Percentiles rank a stretch among this genome's conserved stretches.
Conservation (phyloP, 495 filamentous ascomycete genomes). For the Talaromyces borbonicus region DNA sequence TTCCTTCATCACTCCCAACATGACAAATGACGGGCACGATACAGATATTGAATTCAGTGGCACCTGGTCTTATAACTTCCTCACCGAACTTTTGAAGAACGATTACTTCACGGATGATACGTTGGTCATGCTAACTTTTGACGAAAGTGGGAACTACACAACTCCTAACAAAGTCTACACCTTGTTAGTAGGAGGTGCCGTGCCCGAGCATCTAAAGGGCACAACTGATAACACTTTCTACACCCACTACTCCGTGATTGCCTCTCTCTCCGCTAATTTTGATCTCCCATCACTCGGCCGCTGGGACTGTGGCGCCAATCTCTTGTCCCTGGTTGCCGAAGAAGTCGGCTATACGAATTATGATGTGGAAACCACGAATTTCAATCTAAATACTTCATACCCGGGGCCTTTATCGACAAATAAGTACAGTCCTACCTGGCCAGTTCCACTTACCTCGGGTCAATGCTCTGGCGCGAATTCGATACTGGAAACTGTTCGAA, state of each 20-base stretch:
- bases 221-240: slow-evolving; percentile 61
- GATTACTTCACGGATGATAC: slow-evolving; percentile 59
- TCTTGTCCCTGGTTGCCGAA: slow-evolving; percentile 51
- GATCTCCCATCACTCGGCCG: slow-evolving; percentile 55
- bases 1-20: slow-evolving; percentile 69
- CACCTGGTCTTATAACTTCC: slow-evolving; percentile 46
- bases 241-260: slow-evolving; percentile 60
- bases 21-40: slow-evolving; percentile 66
- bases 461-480: slow-evolving; percentile 36
- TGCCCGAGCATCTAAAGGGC: slow-evolving; percentile 47
- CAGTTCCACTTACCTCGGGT: slow-evolving; percentile 23
- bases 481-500: slow-evolving; percentile 31
- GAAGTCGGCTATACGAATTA: slow-evolving; percentile 46
- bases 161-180: slow-evolving; percentile 46
- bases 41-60: slow-evolving; percentile 50
- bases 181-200: slow-evolving; percentile 54
- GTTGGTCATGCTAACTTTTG: slow-evolving; percentile 57
- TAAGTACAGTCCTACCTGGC: slow-evolving; percentile 28
- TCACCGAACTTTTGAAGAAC: slow-evolving; percentile 53
- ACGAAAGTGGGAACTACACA: slow-evolving; percentile 51
- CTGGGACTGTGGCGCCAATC: slow-evolving; percentile 64
- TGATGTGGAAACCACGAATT: slow-evolving; percentile 29
- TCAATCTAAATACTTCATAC: slow-evolving; percentile 37
- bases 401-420: slow-evolving; percentile 34
- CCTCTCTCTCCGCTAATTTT: slow-evolving; percentile 59